Base-by-base conservation (phyloP, 805 yeast genomes). In the Saccharomyces mikatae region DNA sequence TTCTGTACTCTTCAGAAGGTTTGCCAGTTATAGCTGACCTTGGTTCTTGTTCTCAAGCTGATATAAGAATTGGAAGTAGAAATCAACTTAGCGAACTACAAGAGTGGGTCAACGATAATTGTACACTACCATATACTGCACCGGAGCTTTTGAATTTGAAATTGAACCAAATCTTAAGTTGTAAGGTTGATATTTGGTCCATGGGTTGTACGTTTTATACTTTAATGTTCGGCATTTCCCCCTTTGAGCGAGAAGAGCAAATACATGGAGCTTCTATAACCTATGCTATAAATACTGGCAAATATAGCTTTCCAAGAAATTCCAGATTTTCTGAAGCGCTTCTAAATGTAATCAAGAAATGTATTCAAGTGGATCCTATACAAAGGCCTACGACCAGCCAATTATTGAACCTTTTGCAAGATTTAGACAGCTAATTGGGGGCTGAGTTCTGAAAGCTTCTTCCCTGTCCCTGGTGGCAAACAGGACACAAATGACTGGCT, bases 111-210 rank as follows among this genome's bases (percentile, higher is more conserved):
- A 87, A 83, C 55, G 94, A 87, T 62, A 89, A 87, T 67, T 88
- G 96, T 64, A 86, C 96, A 1, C 71, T 89, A 52, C 89, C 95
- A 0, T 92, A 86, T 68, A 74, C 96, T 46, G 96, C 97, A 0
- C 98, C 98, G 0, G 98, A 91, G 65, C 74, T 92, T 48, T 71
- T 91, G 55, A 92, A 89, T 63, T 86, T 89, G 41, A 81, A 80
- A 47, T 79, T 88, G 0, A 84, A 86, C 46, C 69, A 80, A n/a
- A 70, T 70, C 5, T 75, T 91, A 48, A 82, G 83, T 58, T 56
- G 57, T 27, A 79, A 80, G 56, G 83, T 87, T 3, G 98, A 91
- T 68, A 81, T 92, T 27, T 91, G 98, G 98, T 86, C 96, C 2
- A 69, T 91, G 29, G 98, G 98, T 0, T 89, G 97, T 64, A 75